Evolutionary conservation across 1,139 yeast species (phyloP), one percentile per base, ranked within the genome.

Genomic region (Insectozyma bohioensis): DNA sequence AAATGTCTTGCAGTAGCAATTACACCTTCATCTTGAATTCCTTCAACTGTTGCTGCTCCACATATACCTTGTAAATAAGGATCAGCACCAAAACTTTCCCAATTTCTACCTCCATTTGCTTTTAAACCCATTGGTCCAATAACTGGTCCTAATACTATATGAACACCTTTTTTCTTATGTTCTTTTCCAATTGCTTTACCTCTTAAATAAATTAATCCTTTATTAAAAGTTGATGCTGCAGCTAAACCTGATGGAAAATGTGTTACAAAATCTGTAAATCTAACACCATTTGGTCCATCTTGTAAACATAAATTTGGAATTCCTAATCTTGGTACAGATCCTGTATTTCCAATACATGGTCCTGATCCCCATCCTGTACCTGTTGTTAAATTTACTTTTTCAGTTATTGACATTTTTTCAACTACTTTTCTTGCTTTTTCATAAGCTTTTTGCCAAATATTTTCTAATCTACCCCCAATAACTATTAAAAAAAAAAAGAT

Each of bases 341-440:
- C 85, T 1, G 85, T 76, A 47, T 75, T 76, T 3, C 85, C 85
- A 12, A 77, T 67, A 52, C 85, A 79, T 2, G 80, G 80, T 4
- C 81, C 83, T 7, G 75, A 63, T 3, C 75, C 74, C 78, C 81
- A 76, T 11, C 83, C 82, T 5, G 78, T 69, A n/a, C 85, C 85
- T 2, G 83, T 74, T 5, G 85, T 78, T 36, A 79, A 54, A 48
- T 78, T 78, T 24, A 76, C 82, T 46, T 77, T 78, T 48, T 79
- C 85, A 12, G 69, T 56, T 24, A 74, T 64, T 1, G 81, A 63
- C 75, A 79, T 72, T 43, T 72, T 72, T 40, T 71, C 71, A 17
- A 62, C 70, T 19, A 77, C 54, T 36, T 66, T 72, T 35, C 76
- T 58, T 2, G 84, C 85, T 36, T 71, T 70, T 15, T 64, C 71